Evolutionary conservation across 1,284 basidiomycete species (phyloP).

Genomic region (Thelephora terrestris): DNA sequence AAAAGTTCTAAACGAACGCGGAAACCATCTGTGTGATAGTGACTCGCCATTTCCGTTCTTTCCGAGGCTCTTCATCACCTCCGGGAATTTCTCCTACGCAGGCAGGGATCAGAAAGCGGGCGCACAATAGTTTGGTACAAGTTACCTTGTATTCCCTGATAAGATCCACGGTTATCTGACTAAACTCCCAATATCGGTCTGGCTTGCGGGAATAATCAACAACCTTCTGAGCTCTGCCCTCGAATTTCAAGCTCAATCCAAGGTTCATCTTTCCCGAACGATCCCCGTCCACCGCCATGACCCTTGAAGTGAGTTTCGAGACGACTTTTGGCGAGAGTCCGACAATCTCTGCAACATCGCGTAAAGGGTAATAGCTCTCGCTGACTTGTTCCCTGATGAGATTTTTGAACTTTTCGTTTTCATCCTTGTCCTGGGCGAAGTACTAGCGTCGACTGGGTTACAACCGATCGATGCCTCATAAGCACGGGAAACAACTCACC

Average conservation of each 20-base stretch:
- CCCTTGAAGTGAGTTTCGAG: constrained; percentile 86
- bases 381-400: constrained; percentile 49
- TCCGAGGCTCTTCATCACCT: constrained; percentile 69
- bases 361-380: constrained; percentile 67
- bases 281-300: constrained; percentile 73
- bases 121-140: not conserved
- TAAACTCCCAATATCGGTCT: constrained; percentile 88
- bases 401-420: constrained; percentile 69
- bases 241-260: constrained; percentile 93
- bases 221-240: constrained; percentile 93
- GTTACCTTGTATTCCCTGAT: constrained; percentile 75
- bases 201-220: constrained; percentile 88
- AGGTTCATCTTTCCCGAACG: constrained; percentile 76
- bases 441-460: constrained; percentile 40
- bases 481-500: constrained; percentile 33
- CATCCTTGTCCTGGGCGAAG: constrained; percentile 71
- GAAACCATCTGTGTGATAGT: not conserved
- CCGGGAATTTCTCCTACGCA: constrained; percentile 61
- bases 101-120: constrained; percentile 4
- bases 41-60: constrained; percentile 54
- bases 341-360: constrained; percentile 60
- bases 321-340: constrained; percentile 68
- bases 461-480: constrained; percentile 1
- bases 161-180: constrained; percentile 75
- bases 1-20: constrained; percentile 4